These are phyloP conservation scores for Aspergillus cristatus DNA, from an alignment of 495 filamentous ascomycete species.

Conservation along the genomic window DNA sequence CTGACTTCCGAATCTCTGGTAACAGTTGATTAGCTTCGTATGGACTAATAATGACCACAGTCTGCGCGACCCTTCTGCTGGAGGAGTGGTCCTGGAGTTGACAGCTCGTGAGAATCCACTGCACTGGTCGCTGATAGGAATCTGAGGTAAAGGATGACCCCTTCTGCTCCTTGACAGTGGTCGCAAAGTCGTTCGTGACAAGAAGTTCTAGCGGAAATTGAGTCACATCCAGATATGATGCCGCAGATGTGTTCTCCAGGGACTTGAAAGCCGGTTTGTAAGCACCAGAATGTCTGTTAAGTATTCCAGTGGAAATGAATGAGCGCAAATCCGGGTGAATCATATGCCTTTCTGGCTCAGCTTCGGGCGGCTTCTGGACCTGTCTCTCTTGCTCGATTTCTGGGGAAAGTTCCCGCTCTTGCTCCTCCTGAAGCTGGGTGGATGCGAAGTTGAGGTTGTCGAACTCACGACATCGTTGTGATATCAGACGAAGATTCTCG, in stretches of 20 bases:
- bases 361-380: conserved; percentile 35
- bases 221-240: conserved; percentile 14
- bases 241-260: conserved; percentile 32
- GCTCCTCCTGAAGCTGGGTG: conserved; percentile 52
- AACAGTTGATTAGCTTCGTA: conserved; percentile 50
- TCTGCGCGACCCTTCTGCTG: conserved; percentile 5
- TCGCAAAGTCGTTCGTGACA: conserved; percentile 48
- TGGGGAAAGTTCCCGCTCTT: conserved; percentile 58
- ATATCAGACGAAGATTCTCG: conserved; percentile 20
- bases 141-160: conserved; percentile 23
- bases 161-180: conserved; percentile 27
- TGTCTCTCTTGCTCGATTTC: conserved; percentile 54
- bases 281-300: conserved; percentile 14
- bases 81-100: conserved; percentile 1
- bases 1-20: conserved; percentile 21
- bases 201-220: conserved; percentile 36
- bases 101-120: conserved; percentile 45
- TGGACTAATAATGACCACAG: conserved; percentile 51
- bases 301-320: conserved; percentile 24
- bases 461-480: conserved; percentile 36
- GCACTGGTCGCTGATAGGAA: conserved; percentile 45
- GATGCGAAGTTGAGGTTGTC: conserved; percentile 19
- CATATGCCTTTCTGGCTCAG: conserved; percentile 26
- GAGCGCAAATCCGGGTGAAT: conserved; percentile 36
- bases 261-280: conserved; percentile 41